Base-by-base conservation (phyloP, 1,284 basidiomycete genomes). In the Sanghuangporus baumii region DNA sequence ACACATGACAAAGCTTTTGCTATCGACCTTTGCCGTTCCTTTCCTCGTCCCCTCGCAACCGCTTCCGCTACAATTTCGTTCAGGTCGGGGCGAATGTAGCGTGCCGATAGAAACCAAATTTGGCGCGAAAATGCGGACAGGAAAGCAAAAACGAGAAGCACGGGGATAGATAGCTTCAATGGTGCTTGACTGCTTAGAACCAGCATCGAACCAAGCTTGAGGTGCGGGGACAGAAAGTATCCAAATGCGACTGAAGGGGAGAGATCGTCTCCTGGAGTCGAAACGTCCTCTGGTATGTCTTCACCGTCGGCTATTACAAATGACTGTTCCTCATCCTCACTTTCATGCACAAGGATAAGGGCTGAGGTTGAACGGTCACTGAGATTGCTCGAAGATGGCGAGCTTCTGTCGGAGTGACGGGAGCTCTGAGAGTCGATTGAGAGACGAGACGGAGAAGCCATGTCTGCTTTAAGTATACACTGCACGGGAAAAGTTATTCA, bases 51-150 rank as follows among this genome's bases (percentile, higher is more conserved):
- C 61, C 79, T 77, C n/a, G 84, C 81, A 69, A 89, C 82, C 2
- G 82, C 76, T 68, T 87, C 80, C 14, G 85, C 69, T 56, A 89
- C 70, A 36, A 90, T 77, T 63, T 88, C 86, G 70, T 87, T 84
- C 47, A 86, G 69, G 63, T 88, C 84, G 37, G 80, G 77, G 66
- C 82, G 81, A 54, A 87, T 75, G 70, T 91, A 88, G 43, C 85
- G 80, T 52, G 85, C 82, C 12, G 91, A 79, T 78, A 89, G 82
- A 73, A 87, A 89, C 84, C 86, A 88, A 56, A 91, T 75, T 67
- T 89, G 87, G 50, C 86, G 77, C 41, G 84, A 78, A 65, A 87
- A 83, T 14, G 78, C 79, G 4, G 88, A 81, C 9, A 87, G 74
- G 36, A 78, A 69, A 12, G 85, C 84, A 64, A 85, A 85, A 31